Conservation (phyloP, 2,329 filamentous ascomycete genomes). For the Penicillium sp. region DNA sequence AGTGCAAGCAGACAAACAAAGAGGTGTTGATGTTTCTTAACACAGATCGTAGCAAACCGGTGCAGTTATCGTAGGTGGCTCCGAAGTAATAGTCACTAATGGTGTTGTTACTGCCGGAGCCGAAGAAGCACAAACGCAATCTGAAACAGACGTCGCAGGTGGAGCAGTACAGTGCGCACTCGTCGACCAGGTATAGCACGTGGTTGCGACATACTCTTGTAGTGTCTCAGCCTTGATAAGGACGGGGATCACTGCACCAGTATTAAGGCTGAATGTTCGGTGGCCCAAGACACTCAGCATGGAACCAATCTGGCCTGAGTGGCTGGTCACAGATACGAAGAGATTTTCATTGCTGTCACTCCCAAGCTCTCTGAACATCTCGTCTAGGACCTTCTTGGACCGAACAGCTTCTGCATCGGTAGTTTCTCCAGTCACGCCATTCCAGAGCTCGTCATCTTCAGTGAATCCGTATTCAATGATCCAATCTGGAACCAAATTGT, state of each 20-base stretch:
- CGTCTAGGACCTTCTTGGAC: constrained; percentile 43
- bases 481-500: constrained; percentile 46
- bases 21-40: not conserved
- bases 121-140: constrained; percentile 29
- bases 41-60: not conserved
- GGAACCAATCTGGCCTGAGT: constrained; percentile 55
- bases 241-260: constrained; percentile 50
- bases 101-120: constrained; percentile 28
- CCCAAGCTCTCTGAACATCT: constrained; percentile 42
- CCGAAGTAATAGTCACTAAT: constrained; percentile 17
- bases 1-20: no score
- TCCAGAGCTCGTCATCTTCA: constrained; percentile 54
- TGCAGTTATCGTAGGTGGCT: constrained; percentile 2
- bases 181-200: constrained; percentile 25
- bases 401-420: constrained; percentile 46
- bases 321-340: constrained; percentile 53
- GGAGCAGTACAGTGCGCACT: constrained; percentile 31
- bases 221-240: constrained; percentile 42
- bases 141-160: constrained; percentile 26
- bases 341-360: constrained; percentile 20
- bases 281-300: constrained; percentile 46
- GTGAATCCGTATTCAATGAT: constrained; percentile 50
- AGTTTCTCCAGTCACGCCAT: constrained; percentile 46
- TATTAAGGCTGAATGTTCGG: constrained; percentile 42
- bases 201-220: constrained; percentile 15